These are phyloP conservation scores for Diphasiastrum complanatum DNA, from an alignment of 83 land plant genomes.

Conservation along the genomic window DNA sequence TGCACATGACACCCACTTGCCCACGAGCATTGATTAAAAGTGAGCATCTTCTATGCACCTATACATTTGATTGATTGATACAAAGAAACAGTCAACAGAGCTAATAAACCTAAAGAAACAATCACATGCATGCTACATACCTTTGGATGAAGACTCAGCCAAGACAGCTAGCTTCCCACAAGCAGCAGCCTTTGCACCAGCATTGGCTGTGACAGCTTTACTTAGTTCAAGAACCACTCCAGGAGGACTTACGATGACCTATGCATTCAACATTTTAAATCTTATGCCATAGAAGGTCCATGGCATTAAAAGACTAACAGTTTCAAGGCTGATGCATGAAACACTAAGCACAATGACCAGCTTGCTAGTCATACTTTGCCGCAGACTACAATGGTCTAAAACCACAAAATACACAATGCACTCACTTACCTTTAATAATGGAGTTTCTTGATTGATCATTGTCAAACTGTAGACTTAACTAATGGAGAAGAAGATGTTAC, in stretches of 20 bases:
- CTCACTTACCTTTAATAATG: no score
- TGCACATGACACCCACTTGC: no score
- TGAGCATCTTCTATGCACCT: not conserved
- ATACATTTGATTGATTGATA: conserved; percentile 3
- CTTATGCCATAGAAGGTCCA: no score
- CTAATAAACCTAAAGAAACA: not conserved
- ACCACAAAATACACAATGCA: no score
- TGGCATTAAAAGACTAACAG: no score
- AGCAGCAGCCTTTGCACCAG: conserved; percentile 90
- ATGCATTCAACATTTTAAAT: conserved; percentile 1
- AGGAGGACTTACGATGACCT: conserved; percentile 25
- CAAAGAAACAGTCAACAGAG: not conserved
- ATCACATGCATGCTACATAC: conserved; percentile 22
- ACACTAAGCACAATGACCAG: no score
- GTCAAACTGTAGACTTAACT: no score
- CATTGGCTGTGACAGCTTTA: conserved; percentile 43
- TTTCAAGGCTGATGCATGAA: no score
- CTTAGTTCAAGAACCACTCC: conserved; percentile 41
- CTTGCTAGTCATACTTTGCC: no score
- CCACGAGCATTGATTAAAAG: not conserved
- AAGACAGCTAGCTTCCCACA: conserved; percentile 62
- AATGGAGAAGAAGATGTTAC: no score
- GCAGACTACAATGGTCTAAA: no score
- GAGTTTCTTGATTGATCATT: no score
- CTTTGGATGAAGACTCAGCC: conserved; percentile 42